Base-by-base conservation (phyloP, 768 basidiomycete species). In the Antrodiella citrinella region DNA sequence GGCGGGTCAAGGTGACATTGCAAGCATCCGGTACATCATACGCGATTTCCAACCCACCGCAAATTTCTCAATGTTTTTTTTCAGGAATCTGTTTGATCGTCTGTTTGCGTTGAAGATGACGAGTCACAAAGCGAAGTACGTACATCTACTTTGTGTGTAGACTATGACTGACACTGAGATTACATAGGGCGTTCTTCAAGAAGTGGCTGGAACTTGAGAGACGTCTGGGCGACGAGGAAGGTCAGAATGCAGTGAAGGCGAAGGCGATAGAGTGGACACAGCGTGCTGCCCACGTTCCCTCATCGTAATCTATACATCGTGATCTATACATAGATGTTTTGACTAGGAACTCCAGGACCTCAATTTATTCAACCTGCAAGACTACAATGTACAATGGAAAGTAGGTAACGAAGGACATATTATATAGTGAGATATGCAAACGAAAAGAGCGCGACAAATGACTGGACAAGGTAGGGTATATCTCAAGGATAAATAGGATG, bases 201-300 rank as follows among this genome's bases (percentile, higher is more conserved):
- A 97, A 97, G 66, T 96, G 94, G 91, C 73, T 98, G 25, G 84
- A 84, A 52, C 67, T 96, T 35, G 96, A 98, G 66, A 81, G 79
- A 57, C 78, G 81, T 57, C 69, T 93, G 51, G 96, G 95, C 3
- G 90, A 96, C 58, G 90, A 87, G 52, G 83, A 84, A 40, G 92
- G 93, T 18, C 83, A 80, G 22, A 76, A 78, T 24, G 63, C 64
- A 43, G 94, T 96, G 43, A 99, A 97, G 72, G 72, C 80, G 56
- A 89, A 86, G 63, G 96, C 96, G 11, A 69, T 92, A 39, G 92
- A 91, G 65, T 99, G 92, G 92, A 89, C 89, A 53, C 85, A 81
- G 63, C 75, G 68, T 57, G 82, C 84, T 48, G 70, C 70, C 43
- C 64, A 51, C 18, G 50, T 65, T 49, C 69, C 71, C 54, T 71